phyloP scores from a whole-genome alignment of 768 basidiomycete species.

The Rickenella mellea region DNA sequence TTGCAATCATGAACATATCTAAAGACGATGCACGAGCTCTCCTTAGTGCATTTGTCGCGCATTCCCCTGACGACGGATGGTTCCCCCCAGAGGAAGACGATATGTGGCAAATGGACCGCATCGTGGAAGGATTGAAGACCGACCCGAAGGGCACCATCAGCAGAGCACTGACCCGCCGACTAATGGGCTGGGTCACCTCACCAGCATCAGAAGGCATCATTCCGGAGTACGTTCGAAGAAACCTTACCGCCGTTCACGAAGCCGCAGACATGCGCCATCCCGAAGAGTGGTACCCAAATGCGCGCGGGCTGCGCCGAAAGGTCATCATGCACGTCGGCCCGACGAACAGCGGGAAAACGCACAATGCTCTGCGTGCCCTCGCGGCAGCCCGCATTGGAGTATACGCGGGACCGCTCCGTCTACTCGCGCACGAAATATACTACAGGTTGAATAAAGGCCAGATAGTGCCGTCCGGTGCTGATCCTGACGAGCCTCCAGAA shows the following conservation, averaged over 20 bases:
- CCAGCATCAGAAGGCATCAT: not conserved
- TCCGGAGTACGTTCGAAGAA: not conserved
- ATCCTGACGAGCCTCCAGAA: constrained; percentile 26
- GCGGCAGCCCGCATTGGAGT: constrained; percentile 64
- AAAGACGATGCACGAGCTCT: not conserved
- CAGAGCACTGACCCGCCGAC: not conserved
- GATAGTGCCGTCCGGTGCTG: constrained; percentile 65
- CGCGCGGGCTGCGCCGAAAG: constrained; percentile 59
- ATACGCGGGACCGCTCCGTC: constrained; percentile 85
- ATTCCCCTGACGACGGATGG: not conserved
- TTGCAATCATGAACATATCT: not conserved
- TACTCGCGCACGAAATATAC: constrained; percentile 94
- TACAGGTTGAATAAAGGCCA: constrained; percentile 84
- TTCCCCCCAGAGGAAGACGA: not conserved
- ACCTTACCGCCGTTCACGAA: constrained; percentile 1
- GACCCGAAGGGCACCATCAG: not conserved
- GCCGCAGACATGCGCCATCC: constrained; percentile 36
- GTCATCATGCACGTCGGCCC: constrained; percentile 96
- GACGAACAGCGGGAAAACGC: constrained; percentile 96
- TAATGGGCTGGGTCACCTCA: not conserved
- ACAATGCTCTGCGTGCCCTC: constrained; percentile 83
- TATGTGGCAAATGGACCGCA: not conserved
- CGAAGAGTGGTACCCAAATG: constrained; percentile 35
- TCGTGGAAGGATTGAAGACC: not conserved
- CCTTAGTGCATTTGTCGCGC: not conserved